A percentile compares a stretch with the other conserved stretches of the same genome.
Evolutionary conservation across 2,329 filamentous ascomycete species (phyloP).

Genomic region (Trichocomaceae sp.): DNA sequence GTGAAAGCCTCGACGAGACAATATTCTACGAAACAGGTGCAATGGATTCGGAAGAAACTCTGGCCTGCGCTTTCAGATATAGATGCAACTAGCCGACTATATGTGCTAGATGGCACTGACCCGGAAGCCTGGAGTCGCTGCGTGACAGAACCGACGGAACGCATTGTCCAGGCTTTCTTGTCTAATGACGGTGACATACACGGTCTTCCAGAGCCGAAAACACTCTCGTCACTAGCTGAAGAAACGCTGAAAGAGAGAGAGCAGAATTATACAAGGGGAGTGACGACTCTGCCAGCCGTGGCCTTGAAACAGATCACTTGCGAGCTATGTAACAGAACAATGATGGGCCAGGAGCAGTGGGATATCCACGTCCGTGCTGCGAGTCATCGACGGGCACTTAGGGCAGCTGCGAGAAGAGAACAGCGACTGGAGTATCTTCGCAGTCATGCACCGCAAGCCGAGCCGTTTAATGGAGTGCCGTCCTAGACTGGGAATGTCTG

Average conservation of each 20-base stretch:
- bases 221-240: constrained; percentile 53
- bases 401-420: constrained; percentile 28
- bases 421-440: constrained; percentile 29
- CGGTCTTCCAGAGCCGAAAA: constrained; percentile 48
- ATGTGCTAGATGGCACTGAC: constrained; percentile 74
- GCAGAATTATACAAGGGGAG: constrained; percentile 29
- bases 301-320: constrained; percentile 53
- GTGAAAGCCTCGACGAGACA: constrained; percentile 79
- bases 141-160: constrained; percentile 60
- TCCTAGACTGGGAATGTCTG: not conserved
- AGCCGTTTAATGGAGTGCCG: not conserved
- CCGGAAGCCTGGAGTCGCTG: constrained; percentile 52
- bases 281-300: constrained; percentile 31
- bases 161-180: constrained; percentile 60
- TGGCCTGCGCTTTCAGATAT: constrained; percentile 59
- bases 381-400: constrained; percentile 53
- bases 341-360: constrained; percentile 54
- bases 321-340: constrained; percentile 58
- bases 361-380: constrained; percentile 50
- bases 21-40: constrained; percentile 76
- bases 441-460: constrained; percentile 15
- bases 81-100: constrained; percentile 54
- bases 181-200: constrained; percentile 31
- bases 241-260: constrained; percentile 54
- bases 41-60: constrained; percentile 82